phyloP scores from a whole-genome alignment of 2,329 filamentous ascomycete genomes.

The Fusarium mangiferae region DNA sequence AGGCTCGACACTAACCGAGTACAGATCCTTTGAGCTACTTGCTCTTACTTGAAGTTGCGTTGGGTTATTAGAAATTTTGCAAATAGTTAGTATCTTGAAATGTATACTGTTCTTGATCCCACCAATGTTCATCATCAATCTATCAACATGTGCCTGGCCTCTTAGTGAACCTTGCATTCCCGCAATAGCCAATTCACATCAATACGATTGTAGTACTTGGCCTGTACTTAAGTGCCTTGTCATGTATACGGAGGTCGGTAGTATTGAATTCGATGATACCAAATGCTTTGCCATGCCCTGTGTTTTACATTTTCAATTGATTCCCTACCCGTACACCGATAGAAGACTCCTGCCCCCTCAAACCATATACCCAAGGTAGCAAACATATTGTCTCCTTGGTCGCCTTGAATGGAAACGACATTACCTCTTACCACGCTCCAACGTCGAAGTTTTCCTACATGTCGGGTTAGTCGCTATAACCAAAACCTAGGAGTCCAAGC shows the following conservation, averaged over 20 bases:
- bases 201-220: neutral
- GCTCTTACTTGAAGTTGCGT: neutral
- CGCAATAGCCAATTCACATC: neutral
- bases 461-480: slow-evolving; percentile 46
- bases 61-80: neutral
- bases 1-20: slow-evolving; percentile 31
- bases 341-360: slow-evolving; percentile 33
- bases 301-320: slow-evolving; percentile 47
- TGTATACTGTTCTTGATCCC: neutral
- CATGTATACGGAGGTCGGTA: neutral
- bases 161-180: neutral
- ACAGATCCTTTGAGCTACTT: slow-evolving; percentile 1
- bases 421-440: slow-evolving; percentile 75
- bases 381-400: slow-evolving; percentile 2
- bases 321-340: slow-evolving; percentile 35
- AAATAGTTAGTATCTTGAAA: neutral
- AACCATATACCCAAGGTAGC: slow-evolving; percentile 32
- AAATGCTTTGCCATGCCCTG: slow-evolving; percentile 35
- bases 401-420: slow-evolving; percentile 5
- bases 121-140: neutral
- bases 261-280: slow-evolving; percentile 19
- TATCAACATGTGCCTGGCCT: neutral
- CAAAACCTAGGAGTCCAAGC: slow-evolving; percentile 21
- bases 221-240: neutral
- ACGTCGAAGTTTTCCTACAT: slow-evolving; percentile 91